These are phyloP conservation scores for Mycena olivaceomarginata DNA, from an alignment of 768 basidiomycete genomes.

Conservation along the genomic window DNA sequence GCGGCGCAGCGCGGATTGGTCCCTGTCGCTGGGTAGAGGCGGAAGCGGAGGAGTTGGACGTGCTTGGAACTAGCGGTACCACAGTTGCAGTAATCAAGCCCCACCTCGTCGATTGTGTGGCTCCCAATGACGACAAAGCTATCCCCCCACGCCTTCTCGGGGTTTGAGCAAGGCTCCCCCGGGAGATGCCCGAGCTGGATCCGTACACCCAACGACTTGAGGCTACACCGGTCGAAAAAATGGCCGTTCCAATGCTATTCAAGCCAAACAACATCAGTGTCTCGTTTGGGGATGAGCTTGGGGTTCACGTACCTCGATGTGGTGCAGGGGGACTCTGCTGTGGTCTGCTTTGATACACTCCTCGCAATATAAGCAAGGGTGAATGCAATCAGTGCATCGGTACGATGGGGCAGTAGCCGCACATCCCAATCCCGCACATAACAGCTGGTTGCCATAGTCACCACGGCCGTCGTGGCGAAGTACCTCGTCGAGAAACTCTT, in stretches of 20 bases:
- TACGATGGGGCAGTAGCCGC: not conserved
- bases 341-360: not conserved
- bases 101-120: slow-evolving; percentile 8
- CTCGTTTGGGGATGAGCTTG: too few species aligned
- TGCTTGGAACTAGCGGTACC: not conserved
- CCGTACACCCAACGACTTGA: not conserved
- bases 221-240: not conserved
- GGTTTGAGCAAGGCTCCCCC: not conserved
- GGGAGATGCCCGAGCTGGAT: not conserved
- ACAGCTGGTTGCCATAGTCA: not conserved
- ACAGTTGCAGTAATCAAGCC: slow-evolving; percentile 6
- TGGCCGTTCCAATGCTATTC: not conserved
- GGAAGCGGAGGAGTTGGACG: not conserved
- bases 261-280: too few species aligned
- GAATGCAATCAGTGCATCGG: not conserved
- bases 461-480: slow-evolving; percentile 8
- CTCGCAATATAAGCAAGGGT: not conserved
- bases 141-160: not conserved
- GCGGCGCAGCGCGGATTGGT: not conserved
- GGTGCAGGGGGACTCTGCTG: not conserved
- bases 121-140: not conserved
- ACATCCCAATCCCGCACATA: not conserved
- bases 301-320: not conserved
- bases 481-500: not conserved
- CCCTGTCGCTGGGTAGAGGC: not conserved